These are phyloP conservation scores for Wickerhamomyces chambardii DNA, from an alignment of 805 yeast genomes.

Conservation along the genomic window DNA sequence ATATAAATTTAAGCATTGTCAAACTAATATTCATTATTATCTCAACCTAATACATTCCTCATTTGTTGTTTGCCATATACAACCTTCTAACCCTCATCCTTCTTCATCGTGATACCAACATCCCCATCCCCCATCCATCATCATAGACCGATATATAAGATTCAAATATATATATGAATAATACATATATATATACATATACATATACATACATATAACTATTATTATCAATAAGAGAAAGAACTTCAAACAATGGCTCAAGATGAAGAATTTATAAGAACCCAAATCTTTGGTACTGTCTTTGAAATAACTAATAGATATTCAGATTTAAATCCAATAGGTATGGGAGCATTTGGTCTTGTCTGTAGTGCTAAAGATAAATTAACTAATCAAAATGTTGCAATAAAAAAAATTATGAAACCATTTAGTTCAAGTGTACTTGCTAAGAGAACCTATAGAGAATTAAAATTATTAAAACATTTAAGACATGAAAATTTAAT, in stretches of 20 bases:
- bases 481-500: conserved; percentile 91
- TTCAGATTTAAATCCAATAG: conserved; percentile 91
- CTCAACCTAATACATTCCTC: no score
- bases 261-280: conserved; percentile 32
- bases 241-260: not conserved
- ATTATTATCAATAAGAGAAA: no score
- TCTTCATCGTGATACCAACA: no score
- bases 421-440: conserved; percentile 92
- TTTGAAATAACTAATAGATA: conserved; percentile 89
- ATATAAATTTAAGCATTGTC: no score
- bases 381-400: conserved; percentile 86
- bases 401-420: conserved; percentile 95
- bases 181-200: no score
- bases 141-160: no score
- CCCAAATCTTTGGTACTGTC: conserved; percentile 92
- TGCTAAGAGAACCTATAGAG: conserved; percentile 95
- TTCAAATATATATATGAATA: no score
- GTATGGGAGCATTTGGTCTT: conserved; percentile 99
- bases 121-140: no score
- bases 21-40: no score
- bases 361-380: conserved; percentile 96
- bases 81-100: no score
- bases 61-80: no score
- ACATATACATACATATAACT: no score
- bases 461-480: conserved; percentile 86